These are phyloP conservation scores for Suhomyces wounanorum DNA, from an alignment of 1,139 yeast species.

Conservation along the genomic window DNA sequence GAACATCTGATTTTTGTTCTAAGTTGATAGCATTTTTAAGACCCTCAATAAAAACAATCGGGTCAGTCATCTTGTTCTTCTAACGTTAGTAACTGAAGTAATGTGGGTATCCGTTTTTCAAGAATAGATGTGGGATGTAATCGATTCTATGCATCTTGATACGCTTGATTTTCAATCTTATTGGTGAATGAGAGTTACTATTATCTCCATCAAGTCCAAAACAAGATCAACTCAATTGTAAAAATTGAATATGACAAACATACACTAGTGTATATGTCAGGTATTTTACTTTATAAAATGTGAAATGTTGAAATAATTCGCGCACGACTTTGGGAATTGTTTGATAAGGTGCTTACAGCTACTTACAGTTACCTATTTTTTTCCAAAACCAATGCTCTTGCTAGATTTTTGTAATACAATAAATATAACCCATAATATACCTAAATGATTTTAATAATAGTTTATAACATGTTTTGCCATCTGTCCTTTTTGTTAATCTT, in stretches of 20 bases:
- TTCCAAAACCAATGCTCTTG: too few relatives aligned
- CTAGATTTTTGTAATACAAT: too few relatives aligned
- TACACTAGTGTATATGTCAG: neutral
- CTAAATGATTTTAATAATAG: too few relatives aligned
- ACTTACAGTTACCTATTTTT: too few relatives aligned
- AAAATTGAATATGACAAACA: neutral
- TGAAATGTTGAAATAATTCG: neutral
- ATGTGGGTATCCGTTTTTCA: constrained; percentile 37
- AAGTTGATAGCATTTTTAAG: constrained; percentile 54
- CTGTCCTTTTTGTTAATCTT: too few relatives aligned
- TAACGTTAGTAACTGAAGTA: constrained; percentile 10
- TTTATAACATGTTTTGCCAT: too few relatives aligned
- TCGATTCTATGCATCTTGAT: constrained; percentile 26
- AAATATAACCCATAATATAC: too few relatives aligned
- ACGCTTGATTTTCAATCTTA: constrained; percentile 20
- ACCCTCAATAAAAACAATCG: constrained; percentile 28
- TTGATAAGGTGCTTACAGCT: too few relatives aligned
- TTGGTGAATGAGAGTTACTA: constrained; percentile 5
- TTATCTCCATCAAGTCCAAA: constrained; percentile 4
- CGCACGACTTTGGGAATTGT: neutral
- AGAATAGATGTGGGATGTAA: constrained; percentile 20
- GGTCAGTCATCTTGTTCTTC: constrained; percentile 3
- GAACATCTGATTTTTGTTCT: constrained; percentile 63
- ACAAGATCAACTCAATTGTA: constrained; percentile 1
- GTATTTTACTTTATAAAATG: too few relatives aligned